A percentile compares a stretch with the other conserved stretches of the same genome.
These are phyloP conservation scores for Fusarium circinatum DNA, from an alignment of 2,329 filamentous ascomycete species.

Conservation along the genomic window DNA sequence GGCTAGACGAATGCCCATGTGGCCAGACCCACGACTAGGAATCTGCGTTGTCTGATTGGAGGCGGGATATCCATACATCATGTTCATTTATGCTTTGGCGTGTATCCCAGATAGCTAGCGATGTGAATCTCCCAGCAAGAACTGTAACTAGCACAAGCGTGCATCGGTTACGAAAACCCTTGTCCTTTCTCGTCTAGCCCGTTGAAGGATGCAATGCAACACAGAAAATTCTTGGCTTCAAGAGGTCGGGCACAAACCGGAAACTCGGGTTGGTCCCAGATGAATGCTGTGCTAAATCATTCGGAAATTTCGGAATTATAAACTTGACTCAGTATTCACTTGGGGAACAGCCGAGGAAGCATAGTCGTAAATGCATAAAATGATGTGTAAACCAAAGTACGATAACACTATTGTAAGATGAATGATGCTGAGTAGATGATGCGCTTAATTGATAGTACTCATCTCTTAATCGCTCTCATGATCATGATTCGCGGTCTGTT, in stretches of 20 bases:
- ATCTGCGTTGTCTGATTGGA: not conserved
- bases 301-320: not conserved
- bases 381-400: fast-evolving
- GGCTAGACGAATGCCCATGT: not conserved
- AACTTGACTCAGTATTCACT: too few species aligned
- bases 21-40: not conserved
- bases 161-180: not conserved
- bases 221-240: not conserved
- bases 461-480: not conserved
- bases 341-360: fast-evolving
- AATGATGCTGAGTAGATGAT: fast-evolving
- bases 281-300: not conserved
- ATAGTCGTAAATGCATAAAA: fast-evolving
- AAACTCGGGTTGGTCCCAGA: not conserved
- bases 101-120: not conserved
- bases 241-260: not conserved
- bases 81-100: not conserved
- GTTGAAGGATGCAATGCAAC: not conserved
- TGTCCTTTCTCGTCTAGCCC: not conserved
- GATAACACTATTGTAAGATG: fast-evolving
- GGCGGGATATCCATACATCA: not conserved
- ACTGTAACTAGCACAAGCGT: not conserved
- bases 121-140: not conserved
- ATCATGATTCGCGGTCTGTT: not conserved
- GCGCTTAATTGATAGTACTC: not conserved